Conservation (phyloP, 2,329 filamentous ascomycete genomes). For the Penicillium rolfsii region DNA sequence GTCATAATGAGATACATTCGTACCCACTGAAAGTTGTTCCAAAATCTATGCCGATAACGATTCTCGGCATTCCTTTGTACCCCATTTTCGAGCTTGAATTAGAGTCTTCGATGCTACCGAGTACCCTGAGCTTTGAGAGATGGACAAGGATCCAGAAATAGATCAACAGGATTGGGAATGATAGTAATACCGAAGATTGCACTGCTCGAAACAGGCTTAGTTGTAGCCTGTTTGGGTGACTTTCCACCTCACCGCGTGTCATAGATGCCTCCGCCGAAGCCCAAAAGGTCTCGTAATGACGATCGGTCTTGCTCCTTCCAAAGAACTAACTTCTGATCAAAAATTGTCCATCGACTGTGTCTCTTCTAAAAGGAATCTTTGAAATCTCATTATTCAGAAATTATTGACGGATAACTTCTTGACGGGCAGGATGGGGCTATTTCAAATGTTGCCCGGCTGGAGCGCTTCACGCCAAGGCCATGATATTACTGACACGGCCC, state of each 20-base stretch:
- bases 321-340: neutral
- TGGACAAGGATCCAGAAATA: neutral
- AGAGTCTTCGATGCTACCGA: neutral
- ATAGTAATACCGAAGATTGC: neutral
- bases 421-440: neutral
- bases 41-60: slow-evolving; percentile 36
- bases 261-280: neutral
- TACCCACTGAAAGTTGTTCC: slow-evolving; percentile 39
- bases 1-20: neutral
- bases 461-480: neutral
- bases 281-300: neutral
- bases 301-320: neutral
- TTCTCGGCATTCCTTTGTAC: neutral
- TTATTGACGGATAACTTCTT: neutral
- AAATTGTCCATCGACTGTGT: neutral
- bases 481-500: neutral
- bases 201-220: neutral
- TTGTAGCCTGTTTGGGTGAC: neutral
- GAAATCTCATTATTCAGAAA: too few relatives aligned
- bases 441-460: neutral
- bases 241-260: neutral
- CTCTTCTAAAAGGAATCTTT: too few relatives aligned
- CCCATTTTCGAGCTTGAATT: neutral
- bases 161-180: neutral
- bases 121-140: neutral